Base-by-base conservation (phyloP, 2,329 filamentous ascomycete genomes). In the Colletotrichum endophyticum region DNA sequence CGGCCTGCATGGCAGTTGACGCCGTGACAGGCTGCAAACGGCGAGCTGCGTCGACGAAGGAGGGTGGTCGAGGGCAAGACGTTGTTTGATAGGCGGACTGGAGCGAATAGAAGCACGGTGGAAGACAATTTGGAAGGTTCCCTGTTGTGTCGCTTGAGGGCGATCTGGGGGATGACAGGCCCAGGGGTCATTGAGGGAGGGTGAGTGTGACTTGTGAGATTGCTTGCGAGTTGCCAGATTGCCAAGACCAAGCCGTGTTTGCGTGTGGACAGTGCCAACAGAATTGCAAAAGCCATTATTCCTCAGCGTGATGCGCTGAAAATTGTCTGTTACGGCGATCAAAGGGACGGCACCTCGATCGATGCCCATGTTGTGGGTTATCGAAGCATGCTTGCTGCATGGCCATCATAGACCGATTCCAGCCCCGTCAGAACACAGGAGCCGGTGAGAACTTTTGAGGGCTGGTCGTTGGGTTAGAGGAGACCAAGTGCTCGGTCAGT, bases 151-250 rank as follows among this genome's bases (percentile, higher is more conserved):
- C 32, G 44, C 27, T 36, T 53, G 44, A 63, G 64, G 64, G 44
- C 32, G 74, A 74, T 73, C 70, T 64, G 70, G 70, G 64, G 73
- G 44, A 64, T 70, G 70, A 61, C 64, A 74, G 64, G 70, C 28
- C 49, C 64, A 66, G 34, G 70, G 73, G 39, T 66, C 56, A 32
- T 22, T 62, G 28, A 62, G 39, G 36, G 64, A 74, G 59, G 64
- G 27, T 57, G 9, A 22, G 15, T 3, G 56, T 61, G 57, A 64
- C 39, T 36, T 57, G n/a, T 32, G 39, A 66, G 64, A 69, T 66
- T 63, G 59, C 34, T 36, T 61, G 59, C 64, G 25, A 68, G 27
- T 39, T 13, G n/a, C 61, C 27, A 67, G 25, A 63, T 73, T 32
- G 62, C 63, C 28, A 68, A 53, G 61, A 27, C n/a, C 30, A 15